Evolutionary conservation across 192 early-diverging fungal species (phyloP), one percentile per base, ranked within the genome.

Genomic region (Allomyces javanicus): DNA sequence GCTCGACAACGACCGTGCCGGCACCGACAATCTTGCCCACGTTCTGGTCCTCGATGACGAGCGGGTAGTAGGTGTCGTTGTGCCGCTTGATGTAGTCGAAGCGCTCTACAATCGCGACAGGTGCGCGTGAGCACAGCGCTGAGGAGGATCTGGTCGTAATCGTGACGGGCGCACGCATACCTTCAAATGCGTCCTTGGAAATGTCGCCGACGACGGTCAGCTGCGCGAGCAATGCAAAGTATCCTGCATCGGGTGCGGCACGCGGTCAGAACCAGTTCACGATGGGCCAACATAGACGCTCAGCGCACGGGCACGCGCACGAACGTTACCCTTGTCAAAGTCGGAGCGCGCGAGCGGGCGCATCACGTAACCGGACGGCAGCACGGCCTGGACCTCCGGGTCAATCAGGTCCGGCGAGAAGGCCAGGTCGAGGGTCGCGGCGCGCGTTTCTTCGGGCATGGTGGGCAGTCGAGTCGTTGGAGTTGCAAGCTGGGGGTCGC

Each of bases 1-100:
- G 84, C 74, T 97, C 94, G 24, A 91, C 83, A 25, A 97, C 62
- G 64, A 97, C 77, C 11, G 90, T 90, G 25, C 89, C 94, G 24
- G 87, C 83, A 4, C 88, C 94, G 19, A 93, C 89, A 40, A 95
- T 83, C 1, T 77, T 73, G 24, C 76, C 62, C 27, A 82, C 82
- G 17, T 74, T 72, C 9, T 78, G 71, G 40, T 88, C 83, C 68
- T 95, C 92, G 67, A 97, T 88, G 10, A 94, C 94, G n/a, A 88
- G 78, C 25, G 88, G 77, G 74, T 87, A 87, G 72, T 87, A 87
- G 26, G 71, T 71, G 6, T 86, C 79, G 69, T 81, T 89, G 25
- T 81, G 77, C 12, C 78, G 76, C 67, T 86, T 83, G 79, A 97
- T 80, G 62, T 84, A 77, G 61, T 86, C 76, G 75, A 89, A 94